Conservation (phyloP, 768 basidiomycete genomes). For the Glaciozyma martinii region DNA sequence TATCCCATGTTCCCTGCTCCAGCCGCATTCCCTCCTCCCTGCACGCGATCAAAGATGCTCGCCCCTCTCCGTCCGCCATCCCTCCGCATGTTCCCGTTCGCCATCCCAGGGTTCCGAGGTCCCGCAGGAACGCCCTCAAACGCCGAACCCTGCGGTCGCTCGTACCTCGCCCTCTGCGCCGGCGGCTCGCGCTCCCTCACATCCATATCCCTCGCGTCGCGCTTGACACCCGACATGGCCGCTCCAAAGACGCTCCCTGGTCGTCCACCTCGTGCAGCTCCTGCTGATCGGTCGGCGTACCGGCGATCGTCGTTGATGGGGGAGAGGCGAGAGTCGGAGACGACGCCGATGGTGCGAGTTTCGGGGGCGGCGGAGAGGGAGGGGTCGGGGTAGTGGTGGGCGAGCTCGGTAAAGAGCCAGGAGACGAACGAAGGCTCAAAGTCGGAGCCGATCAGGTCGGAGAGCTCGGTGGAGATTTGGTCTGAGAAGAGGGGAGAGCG, state of each 20-base stretch:
- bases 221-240: conserved; percentile 32
- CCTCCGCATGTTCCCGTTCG: background rate
- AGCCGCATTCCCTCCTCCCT: conserved; percentile 11
- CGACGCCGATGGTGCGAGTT: conserved; percentile 15
- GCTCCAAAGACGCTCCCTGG: conserved; percentile 27
- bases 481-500: conserved; percentile 37
- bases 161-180: background rate
- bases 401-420: conserved; percentile 74
- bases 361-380: conserved; percentile 36
- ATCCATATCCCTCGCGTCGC: conserved; percentile 15
- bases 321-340: background rate
- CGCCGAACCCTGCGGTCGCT: conserved; percentile 9
- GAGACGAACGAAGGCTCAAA: conserved; percentile 77
- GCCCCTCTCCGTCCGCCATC: background rate
- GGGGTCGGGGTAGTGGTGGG: conserved; percentile 33
- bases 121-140: conserved; percentile 10
- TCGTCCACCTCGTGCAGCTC: conserved; percentile 2
- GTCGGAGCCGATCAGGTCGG: conserved; percentile 76
- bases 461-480: conserved; percentile 78
- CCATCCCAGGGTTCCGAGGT: conserved; percentile 3
- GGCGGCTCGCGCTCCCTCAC: background rate
- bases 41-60: conserved; percentile 24
- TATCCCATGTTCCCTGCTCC: conserved; percentile 22
- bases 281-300: conserved; percentile 1
- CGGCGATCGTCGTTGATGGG: background rate